Percentiles rank a stretch among this genome's conserved stretches.
phyloP scores from a whole-genome alignment of 2,329 filamentous ascomycete genomes.

The Dothistroma pini region DNA sequence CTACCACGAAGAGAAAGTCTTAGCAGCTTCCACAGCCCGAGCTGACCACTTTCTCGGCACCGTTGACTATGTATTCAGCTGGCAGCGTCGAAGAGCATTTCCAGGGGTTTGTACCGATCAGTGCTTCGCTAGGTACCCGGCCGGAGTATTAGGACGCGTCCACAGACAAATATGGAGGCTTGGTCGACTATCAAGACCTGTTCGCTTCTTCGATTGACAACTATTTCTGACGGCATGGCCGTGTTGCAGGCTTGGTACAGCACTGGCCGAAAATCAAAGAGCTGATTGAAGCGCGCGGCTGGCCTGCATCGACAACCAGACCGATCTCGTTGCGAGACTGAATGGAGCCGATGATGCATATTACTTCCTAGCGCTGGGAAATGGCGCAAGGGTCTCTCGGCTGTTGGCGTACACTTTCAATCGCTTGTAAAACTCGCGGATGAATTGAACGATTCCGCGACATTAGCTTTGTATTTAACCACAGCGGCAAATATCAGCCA shows the following conservation, averaged over 20 bases:
- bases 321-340: conserved; percentile 26
- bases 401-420: conserved; percentile 29
- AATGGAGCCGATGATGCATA: conserved; percentile 7
- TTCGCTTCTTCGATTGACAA: conserved; percentile 30
- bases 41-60: conserved; percentile 38
- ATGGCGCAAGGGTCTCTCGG: conserved; percentile 31
- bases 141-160: conserved; percentile 13
- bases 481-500: conserved; percentile 26
- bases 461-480: conserved; percentile 25
- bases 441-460: conserved; percentile 31
- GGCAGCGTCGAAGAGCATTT: conserved; percentile 19
- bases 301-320: conserved; percentile 28
- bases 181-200: conserved; percentile 35
- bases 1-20: conserved; percentile 40
- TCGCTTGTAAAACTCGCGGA: conserved; percentile 30
- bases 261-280: conserved; percentile 30
- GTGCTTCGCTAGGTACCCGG: conserved; percentile 13
- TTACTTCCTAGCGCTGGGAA: conserved; percentile 31
- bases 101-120: conserved; percentile 18
- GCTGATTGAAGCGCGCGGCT: conserved; percentile 20
- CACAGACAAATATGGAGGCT: conserved; percentile 8
- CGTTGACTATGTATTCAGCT: conserved; percentile 33
- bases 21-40: conserved; percentile 37
- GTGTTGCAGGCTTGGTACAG: conserved; percentile 17
- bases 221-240: conserved; percentile 29